A percentile compares a stretch with the other conserved stretches of the same genome.
These are phyloP conservation scores for Sarcomyxa edulis DNA, from an alignment of 768 basidiomycete genomes.

Conservation along the genomic window DNA sequence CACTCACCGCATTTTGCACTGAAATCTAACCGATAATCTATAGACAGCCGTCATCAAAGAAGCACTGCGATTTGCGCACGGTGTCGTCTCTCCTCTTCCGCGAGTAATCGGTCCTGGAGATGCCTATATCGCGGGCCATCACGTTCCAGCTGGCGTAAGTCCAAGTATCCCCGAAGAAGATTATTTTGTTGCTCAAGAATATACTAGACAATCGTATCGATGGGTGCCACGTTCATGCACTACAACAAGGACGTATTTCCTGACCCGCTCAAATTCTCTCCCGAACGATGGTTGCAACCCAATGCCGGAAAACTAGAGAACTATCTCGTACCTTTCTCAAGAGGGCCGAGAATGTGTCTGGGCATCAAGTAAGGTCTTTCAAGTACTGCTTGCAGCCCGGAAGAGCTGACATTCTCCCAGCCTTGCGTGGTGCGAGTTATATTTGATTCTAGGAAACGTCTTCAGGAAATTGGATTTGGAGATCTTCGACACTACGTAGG, in stretches of 20 bases:
- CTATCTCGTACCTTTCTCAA: slow-evolving; percentile 37
- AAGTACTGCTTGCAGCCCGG: not conserved
- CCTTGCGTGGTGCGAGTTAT: slow-evolving; percentile 31
- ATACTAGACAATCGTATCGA: slow-evolving; percentile 34
- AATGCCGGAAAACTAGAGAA: slow-evolving; percentile 25
- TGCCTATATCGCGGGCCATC: slow-evolving; percentile 25
- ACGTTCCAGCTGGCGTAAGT: slow-evolving; percentile 33
- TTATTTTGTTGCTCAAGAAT: not conserved
- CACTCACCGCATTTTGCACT: too few relatives aligned
- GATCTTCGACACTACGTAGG: slow-evolving; percentile 26
- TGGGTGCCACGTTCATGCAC: slow-evolving; percentile 33
- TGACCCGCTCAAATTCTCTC: slow-evolving; percentile 30
- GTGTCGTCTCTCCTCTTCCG: slow-evolving; percentile 34
- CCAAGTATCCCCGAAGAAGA: not conserved
- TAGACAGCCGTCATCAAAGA: slow-evolving; percentile 47
- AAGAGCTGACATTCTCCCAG: not conserved
- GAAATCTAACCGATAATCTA: slow-evolving; percentile 1
- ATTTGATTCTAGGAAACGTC: slow-evolving; percentile 33
- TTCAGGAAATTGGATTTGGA: slow-evolving; percentile 32
- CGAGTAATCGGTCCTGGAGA: slow-evolving; percentile 33
- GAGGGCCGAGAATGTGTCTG: slow-evolving; percentile 38
- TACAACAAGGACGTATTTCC: slow-evolving; percentile 29
- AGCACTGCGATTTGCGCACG: slow-evolving; percentile 37
- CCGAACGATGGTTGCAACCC: slow-evolving; percentile 36
- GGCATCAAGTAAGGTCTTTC: slow-evolving; percentile 33